Conservation (phyloP, 1,284 basidiomycete species). For the Crepidotus sp. region DNA sequence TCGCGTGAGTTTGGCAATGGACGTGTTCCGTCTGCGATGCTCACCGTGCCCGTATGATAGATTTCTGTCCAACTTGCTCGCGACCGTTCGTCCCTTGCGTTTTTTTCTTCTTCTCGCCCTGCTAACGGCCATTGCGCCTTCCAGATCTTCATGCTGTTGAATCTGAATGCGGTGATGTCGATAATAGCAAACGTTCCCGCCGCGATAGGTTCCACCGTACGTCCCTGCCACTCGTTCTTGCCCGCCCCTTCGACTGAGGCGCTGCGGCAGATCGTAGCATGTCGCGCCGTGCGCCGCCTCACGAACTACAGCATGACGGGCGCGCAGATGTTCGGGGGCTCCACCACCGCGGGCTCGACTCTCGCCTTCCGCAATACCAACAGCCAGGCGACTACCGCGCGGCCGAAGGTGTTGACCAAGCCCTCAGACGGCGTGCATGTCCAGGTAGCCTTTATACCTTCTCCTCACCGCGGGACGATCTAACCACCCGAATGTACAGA, state of each 20-base stretch:
- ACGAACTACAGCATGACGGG: constrained; percentile 40
- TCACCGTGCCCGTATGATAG: constrained; percentile 26
- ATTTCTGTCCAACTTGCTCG: constrained; percentile 55
- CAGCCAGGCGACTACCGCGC: constrained; percentile 4
- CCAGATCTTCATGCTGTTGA: constrained; percentile 54
- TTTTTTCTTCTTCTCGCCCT: constrained; percentile 2
- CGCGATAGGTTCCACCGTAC: constrained; percentile 54
- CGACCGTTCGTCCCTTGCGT: constrained; percentile 40
- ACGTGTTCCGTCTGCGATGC: constrained; percentile 7
- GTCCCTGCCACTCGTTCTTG: constrained; percentile 19
- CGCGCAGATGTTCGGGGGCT: constrained; percentile 31
- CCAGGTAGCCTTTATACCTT: constrained; percentile 17
- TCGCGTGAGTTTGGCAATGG: constrained; percentile 44
- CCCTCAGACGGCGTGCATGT: constrained; percentile 22
- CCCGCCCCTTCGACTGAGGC: background rate
- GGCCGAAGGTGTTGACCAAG: constrained; percentile 22
- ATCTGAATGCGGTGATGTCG: constrained; percentile 62
- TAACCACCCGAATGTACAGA: constrained; percentile 25
- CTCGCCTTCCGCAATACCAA: constrained; percentile 16
- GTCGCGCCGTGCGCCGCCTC: constrained; percentile 53
- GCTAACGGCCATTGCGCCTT: constrained; percentile 14
- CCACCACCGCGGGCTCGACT: constrained; percentile 18
- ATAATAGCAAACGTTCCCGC: constrained; percentile 70
- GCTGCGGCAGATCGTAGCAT: constrained; percentile 48
- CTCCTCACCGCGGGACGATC: constrained; percentile 6